Evolutionary conservation across 1,284 basidiomycete species (phyloP).

Genomic region (Leccinum angustisporum): DNA sequence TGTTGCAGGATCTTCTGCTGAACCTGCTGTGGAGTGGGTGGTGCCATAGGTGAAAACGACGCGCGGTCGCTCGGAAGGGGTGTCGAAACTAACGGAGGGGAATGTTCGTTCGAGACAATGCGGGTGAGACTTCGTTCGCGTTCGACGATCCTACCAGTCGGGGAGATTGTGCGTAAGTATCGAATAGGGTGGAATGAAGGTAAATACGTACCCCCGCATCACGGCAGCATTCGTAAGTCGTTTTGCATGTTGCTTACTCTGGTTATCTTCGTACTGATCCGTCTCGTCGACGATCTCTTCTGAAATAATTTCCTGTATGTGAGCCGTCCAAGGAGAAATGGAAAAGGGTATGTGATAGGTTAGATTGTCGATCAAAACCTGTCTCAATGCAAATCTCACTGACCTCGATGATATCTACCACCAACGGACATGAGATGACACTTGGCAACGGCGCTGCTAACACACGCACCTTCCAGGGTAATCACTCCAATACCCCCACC

Average conservation of each 20-base stretch:
- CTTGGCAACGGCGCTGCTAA: neutral
- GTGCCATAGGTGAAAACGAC: constrained; percentile 11
- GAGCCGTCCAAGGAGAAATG: neutral
- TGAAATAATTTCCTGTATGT: constrained; percentile 70
- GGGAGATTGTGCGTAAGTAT: neutral
- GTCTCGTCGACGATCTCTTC: constrained; percentile 92
- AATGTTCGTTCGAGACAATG: constrained; percentile 19
- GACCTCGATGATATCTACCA: constrained; percentile 70
- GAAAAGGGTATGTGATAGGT: constrained; percentile 22
- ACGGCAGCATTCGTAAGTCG: constrained; percentile 71
- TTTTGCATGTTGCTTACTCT: constrained; percentile 60
- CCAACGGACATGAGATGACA: neutral
- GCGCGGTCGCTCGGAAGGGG: constrained; percentile 13
- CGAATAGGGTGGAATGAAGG: neutral
- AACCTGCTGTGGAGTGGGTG: constrained; percentile 24
- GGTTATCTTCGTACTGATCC: constrained; percentile 84
- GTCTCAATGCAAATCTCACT: constrained; percentile 3
- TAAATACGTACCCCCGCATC: constrained; percentile 69
- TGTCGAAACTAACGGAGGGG: constrained; percentile 16
- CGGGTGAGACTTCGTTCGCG: constrained; percentile 35
- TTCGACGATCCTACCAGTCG: constrained; percentile 40
- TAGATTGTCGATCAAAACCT: neutral
- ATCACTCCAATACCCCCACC: constrained; percentile 84
- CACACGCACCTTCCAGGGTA: constrained; percentile 65
- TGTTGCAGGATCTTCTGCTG: constrained; percentile 25